Conservation (phyloP, 2,329 filamentous ascomycete genomes). For the Blumeria graminis region DNA sequence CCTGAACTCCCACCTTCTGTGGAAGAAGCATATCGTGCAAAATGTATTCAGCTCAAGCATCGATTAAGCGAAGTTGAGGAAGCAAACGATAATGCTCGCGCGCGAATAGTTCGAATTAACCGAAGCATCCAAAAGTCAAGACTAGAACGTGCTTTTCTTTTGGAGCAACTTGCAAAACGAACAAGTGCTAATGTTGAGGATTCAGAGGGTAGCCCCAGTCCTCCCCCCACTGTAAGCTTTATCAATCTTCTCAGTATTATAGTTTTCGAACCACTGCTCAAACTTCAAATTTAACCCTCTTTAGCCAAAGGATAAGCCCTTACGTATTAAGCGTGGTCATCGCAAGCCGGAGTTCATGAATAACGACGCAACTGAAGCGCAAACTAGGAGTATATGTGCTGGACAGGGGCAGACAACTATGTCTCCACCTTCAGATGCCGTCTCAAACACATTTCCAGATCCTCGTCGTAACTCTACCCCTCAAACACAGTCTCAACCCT, state of each 20-base stretch:
- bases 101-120: constrained; percentile 56
- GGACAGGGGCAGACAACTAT: constrained; percentile 23
- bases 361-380: constrained; percentile 16
- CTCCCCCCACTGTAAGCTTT: constrained; percentile 46
- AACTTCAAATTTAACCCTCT: not conserved
- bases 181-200: constrained; percentile 55
- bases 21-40: constrained; percentile 83
- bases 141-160: constrained; percentile 54
- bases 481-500: constrained; percentile 9
- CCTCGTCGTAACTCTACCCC: constrained; percentile 9
- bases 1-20: constrained; percentile 61
- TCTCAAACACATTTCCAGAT: constrained; percentile 25
- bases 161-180: constrained; percentile 49
- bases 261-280: constrained; percentile 4
- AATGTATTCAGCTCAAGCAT: constrained; percentile 86
- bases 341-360: constrained; percentile 27
- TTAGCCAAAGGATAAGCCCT: constrained; percentile 55
- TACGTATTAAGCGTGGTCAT: constrained; percentile 50
- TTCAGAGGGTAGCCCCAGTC: constrained; percentile 55
- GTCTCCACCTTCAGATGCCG: constrained; percentile 27
- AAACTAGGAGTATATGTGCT: constrained; percentile 20
- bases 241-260: not conserved
- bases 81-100: constrained; percentile 62
- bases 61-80: constrained; percentile 81
- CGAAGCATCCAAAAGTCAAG: constrained; percentile 80